Evolutionary conservation across 805 yeast genomes (phyloP), one percentile per base, ranked within the genome.

Genomic region (Candida tammaniensis): DNA sequence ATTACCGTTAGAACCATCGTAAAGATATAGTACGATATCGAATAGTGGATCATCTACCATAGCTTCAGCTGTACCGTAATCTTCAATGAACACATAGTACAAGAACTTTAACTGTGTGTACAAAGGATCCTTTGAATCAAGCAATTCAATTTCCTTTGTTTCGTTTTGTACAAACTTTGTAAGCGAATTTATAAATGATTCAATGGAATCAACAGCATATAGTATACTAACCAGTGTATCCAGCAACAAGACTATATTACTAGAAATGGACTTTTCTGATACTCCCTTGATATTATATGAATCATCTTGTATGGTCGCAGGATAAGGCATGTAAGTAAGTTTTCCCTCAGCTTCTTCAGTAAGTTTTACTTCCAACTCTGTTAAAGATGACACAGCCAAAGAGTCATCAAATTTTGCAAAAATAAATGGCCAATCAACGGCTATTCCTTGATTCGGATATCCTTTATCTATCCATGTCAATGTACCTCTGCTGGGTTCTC

Each of bases 401-500:
- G 55, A 51, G 13, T 36, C 29, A 3, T 31, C 36, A 14, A 62
- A 61, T 3, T 58, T 17, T 0, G 66, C 68, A 29, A 64, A 34
- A 0, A 52, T 59, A 41, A 50, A 59, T 0, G 72, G 71, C 70
- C 71, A 63, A 18, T 39, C 44, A 3, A 64, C 46, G 1, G 43
- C 55, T 10, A 64, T 35, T 1, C 68, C 66, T 10, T 53, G 48
- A 0, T 49, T 42, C 5, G 71, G 70, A 30, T 60, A 62, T 3
- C 70, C 70, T 4, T 41, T 32, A 11, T 49, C 57, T 1, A 52
- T 37, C 69, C 72, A 65, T 7, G 64, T 47, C 13, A 68, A 39
- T 2, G 71, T 68, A 3, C 72, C 71, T 37, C 71, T 43, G 1
- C 68, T 63, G 3, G 59, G 70, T 35, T 66, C 69, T 1, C 72